Evolutionary conservation across 257 asterid genomes (phyloP).

Genomic region (Solanum paucissectum): DNA sequence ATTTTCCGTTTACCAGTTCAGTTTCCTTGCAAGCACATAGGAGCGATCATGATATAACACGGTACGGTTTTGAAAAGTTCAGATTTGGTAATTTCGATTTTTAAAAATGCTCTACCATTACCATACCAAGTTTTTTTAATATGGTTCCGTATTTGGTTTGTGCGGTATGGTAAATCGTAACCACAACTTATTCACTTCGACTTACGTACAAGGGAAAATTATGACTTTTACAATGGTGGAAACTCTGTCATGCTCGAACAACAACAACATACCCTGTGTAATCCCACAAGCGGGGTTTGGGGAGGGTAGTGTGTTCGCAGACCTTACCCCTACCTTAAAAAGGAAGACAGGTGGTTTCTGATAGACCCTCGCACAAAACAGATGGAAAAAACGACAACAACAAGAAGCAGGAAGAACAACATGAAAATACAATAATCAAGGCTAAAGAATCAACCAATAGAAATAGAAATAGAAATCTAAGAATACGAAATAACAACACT

Average conservation of each 20-base stretch:
- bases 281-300: not conserved
- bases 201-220: not conserved
- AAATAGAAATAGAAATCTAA: not conserved
- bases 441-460: not conserved
- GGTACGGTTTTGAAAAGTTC: not conserved
- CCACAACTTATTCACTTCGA: not conserved
- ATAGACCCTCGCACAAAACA: not conserved
- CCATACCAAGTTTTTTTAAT: not conserved
- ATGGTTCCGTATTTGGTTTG: not conserved
- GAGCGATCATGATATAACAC: not conserved
- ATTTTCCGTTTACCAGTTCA: not conserved
- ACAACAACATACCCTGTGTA: not conserved
- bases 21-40: not conserved
- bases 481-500: not conserved
- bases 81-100: not conserved
- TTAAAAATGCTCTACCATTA: not conserved
- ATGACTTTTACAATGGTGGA: not conserved
- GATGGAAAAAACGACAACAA: not conserved
- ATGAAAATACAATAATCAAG: not conserved
- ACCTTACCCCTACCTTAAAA: not conserved
- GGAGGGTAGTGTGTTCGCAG: not conserved
- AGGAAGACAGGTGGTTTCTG: not conserved
- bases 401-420: not conserved
- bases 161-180: not conserved
- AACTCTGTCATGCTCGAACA: not conserved